Conservation (phyloP, 139 green algal genomes). For the Chlorella sp. region DNA sequence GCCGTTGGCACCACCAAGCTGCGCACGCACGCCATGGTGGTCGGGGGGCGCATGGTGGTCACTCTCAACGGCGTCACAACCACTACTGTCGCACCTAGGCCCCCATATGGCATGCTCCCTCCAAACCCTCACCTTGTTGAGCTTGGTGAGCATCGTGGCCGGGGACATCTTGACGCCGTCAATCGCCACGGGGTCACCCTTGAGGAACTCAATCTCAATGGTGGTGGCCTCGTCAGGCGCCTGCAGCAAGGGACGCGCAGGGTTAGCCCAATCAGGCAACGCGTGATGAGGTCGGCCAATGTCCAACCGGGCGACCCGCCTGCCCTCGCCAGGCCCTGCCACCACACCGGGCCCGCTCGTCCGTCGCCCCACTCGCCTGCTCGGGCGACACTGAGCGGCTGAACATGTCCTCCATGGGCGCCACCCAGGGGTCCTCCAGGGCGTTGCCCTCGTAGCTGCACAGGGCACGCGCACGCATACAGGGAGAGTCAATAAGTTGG, state of each 20-base stretch:
- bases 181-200: conserved; percentile 92
- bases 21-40: too few relatives aligned
- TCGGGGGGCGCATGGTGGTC: too few relatives aligned
- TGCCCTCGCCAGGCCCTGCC: too few relatives aligned
- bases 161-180: conserved; percentile 82
- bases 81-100: too few relatives aligned
- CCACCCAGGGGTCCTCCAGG: conserved; percentile 91
- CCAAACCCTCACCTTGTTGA: conserved; percentile 80
- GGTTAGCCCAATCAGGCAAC: too few relatives aligned
- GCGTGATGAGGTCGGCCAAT: too few relatives aligned
- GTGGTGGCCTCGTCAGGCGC: conserved; percentile 87
- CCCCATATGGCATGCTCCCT: too few relatives aligned
- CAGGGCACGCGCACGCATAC: too few relatives aligned
- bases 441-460: conserved; percentile 71
- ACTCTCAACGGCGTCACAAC: too few relatives aligned
- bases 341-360: not conserved
- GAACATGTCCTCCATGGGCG: conserved; percentile 84
- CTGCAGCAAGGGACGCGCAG: too few relatives aligned
- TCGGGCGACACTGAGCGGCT: conserved; percentile 85
- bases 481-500: too few relatives aligned
- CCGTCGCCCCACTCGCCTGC: conserved; percentile 24
- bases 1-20: conserved; percentile 42
- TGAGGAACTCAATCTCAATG: conserved; percentile 93
- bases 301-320: too few relatives aligned
- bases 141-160: conserved; percentile 80